Evolutionary conservation across 352 stramenopile species (phyloP), one percentile per base, ranked within the genome.

Genomic region (Peronosclerospora sorghi): DNA sequence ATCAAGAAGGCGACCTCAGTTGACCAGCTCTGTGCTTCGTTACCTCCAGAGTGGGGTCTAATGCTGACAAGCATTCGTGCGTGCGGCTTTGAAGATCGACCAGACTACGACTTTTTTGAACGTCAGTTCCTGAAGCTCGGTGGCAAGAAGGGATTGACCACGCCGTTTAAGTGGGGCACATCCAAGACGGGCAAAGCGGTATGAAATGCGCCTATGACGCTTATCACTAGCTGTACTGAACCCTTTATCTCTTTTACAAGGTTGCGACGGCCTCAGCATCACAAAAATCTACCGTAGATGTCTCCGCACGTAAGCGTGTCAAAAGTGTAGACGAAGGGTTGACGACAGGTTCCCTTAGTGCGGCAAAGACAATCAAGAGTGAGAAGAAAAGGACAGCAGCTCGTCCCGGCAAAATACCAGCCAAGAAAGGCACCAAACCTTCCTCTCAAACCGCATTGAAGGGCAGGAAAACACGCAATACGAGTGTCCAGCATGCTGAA

Each of bases 61-160:
- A 81, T 92, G 66, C 35, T 92, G n/a, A 56, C 62, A 24, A 56
- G 57, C 7, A 77, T 80, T 9, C 76, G 74, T 21, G 53, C 38
- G 1, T 83, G n/a, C n/a, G n/a, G n/a, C n/a, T n/a, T n/a, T n/a
- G n/a, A n/a, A n/a, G n/a, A n/a, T n/a, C n/a, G n/a, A n/a, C n/a
- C n/a, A n/a, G n/a, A n/a, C n/a, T n/a, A n/a, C n/a, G n/a, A n/a
- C n/a, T n/a, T n/a, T n/a, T n/a, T n/a, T n/a, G n/a, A n/a, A n/a
- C n/a, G n/a, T n/a, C n/a, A n/a, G n/a, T n/a, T n/a, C n/a, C n/a
- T 54, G n/a, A 76, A 72, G 20, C 47, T 90, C 12, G 61, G 56
- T 28, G 72, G 65, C 12, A 62, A 62, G 8, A 68, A 65, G 38
- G 47, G 56, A 4, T 48, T 65, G 5, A 60, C 41, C 0, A 54